Evolutionary conservation across 192 early-diverging fungal species (phyloP), one percentile per base, ranked within the genome.

Genomic region (Funneliformis mosseae): DNA sequence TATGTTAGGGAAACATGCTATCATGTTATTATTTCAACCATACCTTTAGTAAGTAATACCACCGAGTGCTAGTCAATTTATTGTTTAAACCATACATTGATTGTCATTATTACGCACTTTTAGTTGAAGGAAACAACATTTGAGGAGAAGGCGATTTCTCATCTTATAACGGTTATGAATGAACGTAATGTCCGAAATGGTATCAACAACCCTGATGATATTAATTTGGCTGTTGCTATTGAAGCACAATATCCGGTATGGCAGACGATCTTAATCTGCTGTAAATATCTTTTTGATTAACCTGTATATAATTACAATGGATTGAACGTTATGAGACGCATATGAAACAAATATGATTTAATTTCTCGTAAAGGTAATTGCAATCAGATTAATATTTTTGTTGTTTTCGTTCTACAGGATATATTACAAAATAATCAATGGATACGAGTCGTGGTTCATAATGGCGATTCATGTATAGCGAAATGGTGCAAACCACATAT

Each of bases 1-100:
- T 99, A 96, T 81, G 84, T 98, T 38, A 83, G 89, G n/a, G 93
- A 96, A 81, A 87, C 91, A 9, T 90, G 92, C 60, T 96, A 92
- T 82, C 88, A 89, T 71, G 91, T 96, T 16, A 81, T 97, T 63
- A 90, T 84, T 62, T 89, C 80, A n/a, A 86, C 83, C 76, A 76
- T 88, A 25, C 86, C 88, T 68, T 79, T 84, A 46, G 88, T 88
- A 90, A 85, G 84, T 41, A 70, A 66, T 27, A 28, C 5, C 38
- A 7, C n/a, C n/a, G n/a, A n/a, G n/a, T n/a, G n/a, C n/a, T n/a
- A n/a, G n/a, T n/a, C n/a, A n/a, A n/a, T n/a, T n/a, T n/a, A n/a
- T n/a, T n/a, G n/a, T n/a, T n/a, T n/a, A n/a, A 50, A 25, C 5
- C 33, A 45, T 81, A 55, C 21, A 16, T 39, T 39, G 39, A 33